Conservation (phyloP, 768 basidiomycete species). For the Mycena alexandri region DNA sequence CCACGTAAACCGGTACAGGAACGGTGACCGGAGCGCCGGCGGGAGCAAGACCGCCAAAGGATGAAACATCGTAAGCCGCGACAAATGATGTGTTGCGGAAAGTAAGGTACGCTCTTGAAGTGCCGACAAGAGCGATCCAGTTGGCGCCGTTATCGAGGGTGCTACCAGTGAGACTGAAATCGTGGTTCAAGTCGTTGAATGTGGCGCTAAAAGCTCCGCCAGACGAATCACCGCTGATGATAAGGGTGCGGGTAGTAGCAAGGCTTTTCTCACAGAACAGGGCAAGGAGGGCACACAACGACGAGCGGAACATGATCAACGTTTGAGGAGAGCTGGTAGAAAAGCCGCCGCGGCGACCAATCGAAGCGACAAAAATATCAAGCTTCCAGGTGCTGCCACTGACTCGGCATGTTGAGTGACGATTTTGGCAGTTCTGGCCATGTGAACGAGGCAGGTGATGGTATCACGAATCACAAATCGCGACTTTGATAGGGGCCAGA, state of each 20-base stretch:
- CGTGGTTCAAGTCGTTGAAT: slow-evolving; percentile 20
- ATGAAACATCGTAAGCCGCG: slow-evolving; percentile 29
- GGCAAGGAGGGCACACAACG: neutral
- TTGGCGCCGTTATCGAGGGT: slow-evolving; percentile 22
- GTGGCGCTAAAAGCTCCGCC: slow-evolving; percentile 22
- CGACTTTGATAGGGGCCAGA: too few species aligned
- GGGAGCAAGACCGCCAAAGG: slow-evolving; percentile 19
- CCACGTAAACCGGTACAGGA: slow-evolving; percentile 29
- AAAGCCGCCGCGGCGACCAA: too few species aligned
- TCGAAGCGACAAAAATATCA: too few species aligned
- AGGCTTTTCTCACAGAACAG: neutral
- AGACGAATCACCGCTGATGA: slow-evolving; percentile 33
- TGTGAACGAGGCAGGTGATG: too few species aligned
- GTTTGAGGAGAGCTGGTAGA: neutral
- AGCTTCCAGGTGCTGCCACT: too few species aligned
- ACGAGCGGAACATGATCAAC: slow-evolving; percentile 1
- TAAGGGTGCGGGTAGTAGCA: slow-evolving; percentile 24
- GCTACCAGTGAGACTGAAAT: neutral
- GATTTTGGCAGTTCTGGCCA: too few species aligned
- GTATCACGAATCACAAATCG: too few species aligned
- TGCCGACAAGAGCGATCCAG: slow-evolving; percentile 25
- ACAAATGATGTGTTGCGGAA: slow-evolving; percentile 26
- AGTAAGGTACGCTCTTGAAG: slow-evolving; percentile 25
- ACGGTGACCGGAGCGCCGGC: slow-evolving; percentile 15
- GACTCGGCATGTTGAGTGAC: too few species aligned